These are phyloP conservation scores for Solanum rostratum DNA, from an alignment of 257 asterid genomes.

Conservation along the genomic window DNA sequence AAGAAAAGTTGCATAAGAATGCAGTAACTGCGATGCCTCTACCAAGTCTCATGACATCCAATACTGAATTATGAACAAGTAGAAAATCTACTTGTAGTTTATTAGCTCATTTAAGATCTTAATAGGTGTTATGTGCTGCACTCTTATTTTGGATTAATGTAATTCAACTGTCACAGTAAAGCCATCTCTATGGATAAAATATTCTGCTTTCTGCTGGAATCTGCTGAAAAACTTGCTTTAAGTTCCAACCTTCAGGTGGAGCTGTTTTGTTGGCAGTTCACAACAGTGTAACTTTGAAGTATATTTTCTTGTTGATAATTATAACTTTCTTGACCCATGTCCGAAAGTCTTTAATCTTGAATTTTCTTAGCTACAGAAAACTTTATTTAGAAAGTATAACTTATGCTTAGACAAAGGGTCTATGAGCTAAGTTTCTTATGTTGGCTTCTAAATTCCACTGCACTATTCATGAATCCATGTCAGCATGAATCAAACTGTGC, in stretches of 20 bases:
- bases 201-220: neutral
- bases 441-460: neutral
- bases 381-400: neutral
- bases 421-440: neutral
- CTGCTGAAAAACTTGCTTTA: neutral
- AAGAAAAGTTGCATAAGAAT: neutral
- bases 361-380: neutral
- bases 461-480: neutral
- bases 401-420: neutral
- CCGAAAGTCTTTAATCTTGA: neutral
- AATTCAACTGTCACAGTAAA: neutral
- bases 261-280: neutral
- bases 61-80: neutral
- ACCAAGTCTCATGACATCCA: neutral
- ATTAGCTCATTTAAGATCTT: neutral
- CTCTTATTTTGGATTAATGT: neutral
- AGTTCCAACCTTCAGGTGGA: neutral
- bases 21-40: neutral
- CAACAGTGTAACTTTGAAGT: neutral
- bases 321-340: neutral
- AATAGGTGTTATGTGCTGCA: neutral
- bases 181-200: neutral
- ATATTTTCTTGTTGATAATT: neutral
- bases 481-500: neutral
- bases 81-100: neutral